A percentile compares a stretch with the other conserved stretches of the same genome.
Evolutionary conservation across 2,329 filamentous ascomycete genomes (phyloP).

Genomic region (Exophiala spinifera): DNA sequence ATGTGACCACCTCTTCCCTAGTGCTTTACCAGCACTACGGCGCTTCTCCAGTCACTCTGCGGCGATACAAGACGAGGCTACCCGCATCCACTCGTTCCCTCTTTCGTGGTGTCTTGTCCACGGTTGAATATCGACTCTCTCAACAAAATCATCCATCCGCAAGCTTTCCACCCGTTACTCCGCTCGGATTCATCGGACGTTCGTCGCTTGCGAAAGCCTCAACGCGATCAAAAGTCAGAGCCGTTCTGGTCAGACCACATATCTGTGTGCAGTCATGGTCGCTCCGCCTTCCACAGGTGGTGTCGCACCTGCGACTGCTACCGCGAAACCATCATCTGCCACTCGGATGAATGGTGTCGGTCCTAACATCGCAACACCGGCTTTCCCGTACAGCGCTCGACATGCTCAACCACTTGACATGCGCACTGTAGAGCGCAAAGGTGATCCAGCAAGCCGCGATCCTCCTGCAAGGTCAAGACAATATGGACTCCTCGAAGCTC

Average conservation of each 20-base stretch:
- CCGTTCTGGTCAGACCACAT: neutral
- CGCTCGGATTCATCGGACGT: too few species aligned
- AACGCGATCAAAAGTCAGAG: conserved; percentile 1
- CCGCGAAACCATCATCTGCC: conserved; percentile 25
- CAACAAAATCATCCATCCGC: neutral
- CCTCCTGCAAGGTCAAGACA: conserved; percentile 73
- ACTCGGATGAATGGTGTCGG: conserved; percentile 43
- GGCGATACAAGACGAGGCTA: conserved; percentile 15
- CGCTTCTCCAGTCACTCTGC: conserved; percentile 12
- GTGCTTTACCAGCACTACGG: conserved; percentile 23
- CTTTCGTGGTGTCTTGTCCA: conserved; percentile 15
- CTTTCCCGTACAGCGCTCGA: conserved; percentile 62
- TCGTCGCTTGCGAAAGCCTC: neutral
- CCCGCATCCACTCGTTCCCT: conserved; percentile 16
- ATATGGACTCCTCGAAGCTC: conserved; percentile 83
- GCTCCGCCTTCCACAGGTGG: conserved; percentile 44
- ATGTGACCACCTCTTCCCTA: conserved; percentile 14
- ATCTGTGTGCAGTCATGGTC: conserved; percentile 40
- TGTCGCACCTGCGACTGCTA: conserved; percentile 24
- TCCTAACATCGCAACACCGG: conserved; percentile 43
- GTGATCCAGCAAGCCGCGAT: conserved; percentile 73
- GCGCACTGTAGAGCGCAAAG: conserved; percentile 85
- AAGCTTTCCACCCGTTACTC: conserved; percentile 1
- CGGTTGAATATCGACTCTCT: conserved; percentile 5
- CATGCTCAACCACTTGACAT: conserved; percentile 72